Percentiles rank a stretch among this genome's conserved stretches.
These are phyloP conservation scores for Pleurotus tuber-regium DNA, from an alignment of 768 basidiomycete genomes.

Conservation along the genomic window DNA sequence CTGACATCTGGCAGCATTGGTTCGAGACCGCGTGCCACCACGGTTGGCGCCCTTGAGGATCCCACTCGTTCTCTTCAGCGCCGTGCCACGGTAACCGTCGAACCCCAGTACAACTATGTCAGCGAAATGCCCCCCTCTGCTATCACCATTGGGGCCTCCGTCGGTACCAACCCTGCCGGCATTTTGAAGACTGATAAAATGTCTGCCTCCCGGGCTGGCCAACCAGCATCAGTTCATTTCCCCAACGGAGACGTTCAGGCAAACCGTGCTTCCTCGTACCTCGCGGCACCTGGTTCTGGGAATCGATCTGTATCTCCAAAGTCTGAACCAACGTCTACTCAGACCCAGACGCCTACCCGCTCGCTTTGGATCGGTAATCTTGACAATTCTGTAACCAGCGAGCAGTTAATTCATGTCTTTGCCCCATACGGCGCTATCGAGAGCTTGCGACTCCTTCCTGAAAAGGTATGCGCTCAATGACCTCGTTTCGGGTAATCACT, in stretches of 20 bases:
- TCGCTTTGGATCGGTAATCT: slow-evolving; percentile 99
- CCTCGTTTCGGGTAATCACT: slow-evolving; percentile 6
- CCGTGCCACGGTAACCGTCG: slow-evolving; percentile 53
- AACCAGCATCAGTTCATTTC: slow-evolving; percentile 64
- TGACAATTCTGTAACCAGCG: slow-evolving; percentile 90
- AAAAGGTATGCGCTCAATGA: slow-evolving; percentile 73
- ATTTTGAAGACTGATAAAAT: slow-evolving; percentile 67
- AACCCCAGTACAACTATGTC: slow-evolving; percentile 52
- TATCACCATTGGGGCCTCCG: slow-evolving; percentile 31
- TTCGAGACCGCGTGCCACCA: slow-evolving; percentile 74
- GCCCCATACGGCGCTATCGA: slow-evolving; percentile 97
- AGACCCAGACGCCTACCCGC: slow-evolving; percentile 90
- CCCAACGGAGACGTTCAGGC: slow-evolving; percentile 58
- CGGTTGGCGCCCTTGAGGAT: slow-evolving; percentile 86
- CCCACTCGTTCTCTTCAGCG: slow-evolving; percentile 68
- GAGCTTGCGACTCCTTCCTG: slow-evolving; percentile 89
- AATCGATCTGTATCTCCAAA: slow-evolving; percentile 84
- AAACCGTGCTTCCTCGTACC: slow-evolving; percentile 60
- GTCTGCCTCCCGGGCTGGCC: slow-evolving; percentile 38
- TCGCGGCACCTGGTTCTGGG: slow-evolving; percentile 64
- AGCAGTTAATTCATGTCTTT: slow-evolving; percentile 94
- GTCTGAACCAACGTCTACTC: slow-evolving; percentile 64
- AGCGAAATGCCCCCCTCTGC: slow-evolving; percentile 55
- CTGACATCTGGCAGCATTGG: slow-evolving; percentile 46
- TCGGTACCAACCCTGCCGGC: slow-evolving; percentile 39